These are phyloP conservation scores for Gamsiella multidivaricata DNA, from an alignment of 192 early-diverging fungal species.

Conservation along the genomic window DNA sequence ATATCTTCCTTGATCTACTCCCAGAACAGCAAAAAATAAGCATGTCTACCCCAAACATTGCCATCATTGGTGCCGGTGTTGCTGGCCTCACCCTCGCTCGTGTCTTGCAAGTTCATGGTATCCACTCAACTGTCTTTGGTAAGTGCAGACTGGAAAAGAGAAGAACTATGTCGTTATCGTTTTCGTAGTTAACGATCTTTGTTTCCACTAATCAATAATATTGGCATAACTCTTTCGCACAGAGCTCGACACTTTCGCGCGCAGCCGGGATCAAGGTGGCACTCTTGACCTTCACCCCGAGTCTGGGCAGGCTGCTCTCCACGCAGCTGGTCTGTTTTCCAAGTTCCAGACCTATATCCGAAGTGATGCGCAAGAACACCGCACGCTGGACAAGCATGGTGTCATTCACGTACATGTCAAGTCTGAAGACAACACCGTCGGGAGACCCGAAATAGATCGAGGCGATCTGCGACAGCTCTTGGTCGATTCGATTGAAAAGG, in stretches of 20 bases:
- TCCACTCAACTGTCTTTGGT: constrained; percentile 53
- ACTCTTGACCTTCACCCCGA: constrained; percentile 36
- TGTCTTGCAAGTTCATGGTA: constrained; percentile 56
- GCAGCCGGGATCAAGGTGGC: constrained; percentile 54
- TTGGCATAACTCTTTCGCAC: constrained; percentile 7
- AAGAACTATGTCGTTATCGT: constrained; percentile 7
- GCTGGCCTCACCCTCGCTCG: constrained; percentile 62
- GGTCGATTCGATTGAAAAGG: constrained; percentile 50
- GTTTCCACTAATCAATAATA: constrained; percentile 1
- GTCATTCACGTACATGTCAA: constrained; percentile 33
- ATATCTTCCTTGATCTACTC: neutral
- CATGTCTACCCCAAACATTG: constrained; percentile 36
- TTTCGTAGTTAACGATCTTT: constrained; percentile 15
- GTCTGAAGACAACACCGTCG: constrained; percentile 23
- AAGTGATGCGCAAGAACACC: constrained; percentile 51
- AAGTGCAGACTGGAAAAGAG: constrained; percentile 13
- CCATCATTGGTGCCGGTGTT: constrained; percentile 63
- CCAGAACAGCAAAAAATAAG: too few relatives aligned
- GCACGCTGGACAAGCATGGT: constrained; percentile 44
- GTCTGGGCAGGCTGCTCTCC: constrained; percentile 32
- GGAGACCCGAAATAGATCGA: constrained; percentile 64
- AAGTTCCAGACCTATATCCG: constrained; percentile 52
- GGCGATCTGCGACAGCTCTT: constrained; percentile 57
- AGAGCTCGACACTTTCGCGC: constrained; percentile 52
- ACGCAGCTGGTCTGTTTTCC: constrained; percentile 47